A percentile compares a stretch with the other conserved stretches of the same genome.
Conservation (phyloP, 78 protist genomes). For the slime mould (Dictyostelium discoideum) region dicty_2.7 NC_007089.4:3300001-3300500, state of each 20-base stretch:
- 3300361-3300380: constrained; percentile 55
- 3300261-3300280: constrained; percentile 24
- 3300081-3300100: neutral
- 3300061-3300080: neutral
- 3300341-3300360: constrained; percentile 31
- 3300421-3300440: constrained; percentile 73
- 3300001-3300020: neutral
- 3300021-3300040: neutral
- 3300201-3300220: neutral
- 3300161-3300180: neutral
- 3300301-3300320: constrained; percentile 49
- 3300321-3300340: constrained; percentile 63
- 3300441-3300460: neutral
- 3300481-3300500: neutral
- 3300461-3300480: too few relatives aligned
- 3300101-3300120: constrained; percentile 21
- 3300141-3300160: constrained; percentile 24
- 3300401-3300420: constrained; percentile 63
- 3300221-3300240: neutral
- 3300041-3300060: neutral
- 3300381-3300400: constrained; percentile 17
- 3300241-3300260: constrained; percentile 54
- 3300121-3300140: constrained; percentile 30
- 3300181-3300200: neutral
- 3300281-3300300: constrained; percentile 39